These are phyloP conservation scores for Aspergillus sclerotialis DNA, from an alignment of 2,329 filamentous ascomycete species.

Conservation along the genomic window DNA sequence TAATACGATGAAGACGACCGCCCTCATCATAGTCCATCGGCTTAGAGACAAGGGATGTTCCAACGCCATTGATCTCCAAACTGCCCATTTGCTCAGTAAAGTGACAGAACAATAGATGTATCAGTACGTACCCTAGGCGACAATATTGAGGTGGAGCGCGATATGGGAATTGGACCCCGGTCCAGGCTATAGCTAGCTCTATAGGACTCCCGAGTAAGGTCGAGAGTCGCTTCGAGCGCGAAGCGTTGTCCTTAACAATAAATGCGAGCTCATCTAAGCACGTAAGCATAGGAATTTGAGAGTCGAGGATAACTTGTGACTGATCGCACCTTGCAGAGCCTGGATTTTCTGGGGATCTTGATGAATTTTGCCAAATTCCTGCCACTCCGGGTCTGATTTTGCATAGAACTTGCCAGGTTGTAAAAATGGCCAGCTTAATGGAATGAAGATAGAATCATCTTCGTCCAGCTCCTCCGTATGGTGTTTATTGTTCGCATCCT, in stretches of 20 bases:
- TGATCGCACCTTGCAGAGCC: constrained; percentile 38
- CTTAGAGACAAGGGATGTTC: constrained; percentile 20
- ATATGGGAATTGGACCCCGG: constrained; percentile 55
- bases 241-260: constrained; percentile 37
- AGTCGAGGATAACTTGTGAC: too few species aligned
- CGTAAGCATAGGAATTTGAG: constrained; percentile 10
- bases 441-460: constrained; percentile 50
- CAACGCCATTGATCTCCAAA: constrained; percentile 19
- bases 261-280: constrained; percentile 41
- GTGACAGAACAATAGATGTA: background rate
- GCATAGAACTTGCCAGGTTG: constrained; percentile 24
- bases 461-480: constrained; percentile 24
- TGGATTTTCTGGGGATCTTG: constrained; percentile 45
- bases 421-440: constrained; percentile 48
- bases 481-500: background rate
- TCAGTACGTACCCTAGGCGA: constrained; percentile 49
- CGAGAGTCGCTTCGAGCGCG: constrained; percentile 38
- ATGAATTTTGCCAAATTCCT: constrained; percentile 52
- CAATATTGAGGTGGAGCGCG: constrained; percentile 54
- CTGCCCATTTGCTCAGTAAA: constrained; percentile 13
- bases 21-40: constrained; percentile 23
- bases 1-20: constrained; percentile 20
- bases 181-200: constrained; percentile 48
- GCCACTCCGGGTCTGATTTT: constrained; percentile 55
- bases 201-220: constrained; percentile 43